Conservation (phyloP, 768 basidiomycete genomes). For the Tylopilus intermedius region DNA sequence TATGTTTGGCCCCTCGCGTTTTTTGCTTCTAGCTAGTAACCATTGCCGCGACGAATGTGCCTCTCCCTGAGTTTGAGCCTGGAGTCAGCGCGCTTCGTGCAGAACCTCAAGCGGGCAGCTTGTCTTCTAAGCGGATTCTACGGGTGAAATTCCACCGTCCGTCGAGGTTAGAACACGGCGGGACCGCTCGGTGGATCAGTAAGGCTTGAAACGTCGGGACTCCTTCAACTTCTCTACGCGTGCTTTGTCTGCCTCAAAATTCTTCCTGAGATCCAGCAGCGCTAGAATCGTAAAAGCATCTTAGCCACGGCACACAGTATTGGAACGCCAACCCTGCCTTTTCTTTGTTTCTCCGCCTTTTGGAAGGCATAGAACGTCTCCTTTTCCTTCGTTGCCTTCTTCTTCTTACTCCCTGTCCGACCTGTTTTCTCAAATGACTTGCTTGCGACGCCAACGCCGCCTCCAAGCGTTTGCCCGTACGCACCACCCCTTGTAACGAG, state of each 20-base stretch:
- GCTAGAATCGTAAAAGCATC: constrained; percentile 31
- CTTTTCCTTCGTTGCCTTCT: constrained; percentile 64
- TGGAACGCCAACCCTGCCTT: constrained; percentile 44
- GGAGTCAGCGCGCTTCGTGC: background rate
- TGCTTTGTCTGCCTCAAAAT: constrained; percentile 86
- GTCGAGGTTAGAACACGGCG: too few species aligned
- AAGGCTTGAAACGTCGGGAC: constrained; percentile 81
- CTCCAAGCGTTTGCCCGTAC: constrained; percentile 83
- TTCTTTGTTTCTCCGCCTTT: constrained; percentile 81
- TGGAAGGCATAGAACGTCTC: constrained; percentile 87
- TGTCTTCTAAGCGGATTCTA: too few species aligned
- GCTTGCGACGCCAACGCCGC: constrained; percentile 62
- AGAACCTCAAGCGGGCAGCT: too few species aligned
- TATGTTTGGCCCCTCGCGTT: background rate
- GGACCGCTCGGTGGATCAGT: constrained; percentile 39
- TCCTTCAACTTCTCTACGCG: constrained; percentile 46
- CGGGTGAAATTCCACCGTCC: too few species aligned
- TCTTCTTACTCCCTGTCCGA: constrained; percentile 36
- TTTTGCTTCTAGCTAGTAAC: background rate
- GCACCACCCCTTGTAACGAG: constrained; percentile 89
- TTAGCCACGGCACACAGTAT: background rate
- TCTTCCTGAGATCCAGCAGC: constrained; percentile 58
- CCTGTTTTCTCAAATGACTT: constrained; percentile 47
- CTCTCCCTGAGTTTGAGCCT: background rate
- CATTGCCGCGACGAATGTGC: background rate